These are phyloP conservation scores for Forsythia viridissima DNA, from an alignment of 257 asterid genomes.

Conservation along the genomic window DNA sequence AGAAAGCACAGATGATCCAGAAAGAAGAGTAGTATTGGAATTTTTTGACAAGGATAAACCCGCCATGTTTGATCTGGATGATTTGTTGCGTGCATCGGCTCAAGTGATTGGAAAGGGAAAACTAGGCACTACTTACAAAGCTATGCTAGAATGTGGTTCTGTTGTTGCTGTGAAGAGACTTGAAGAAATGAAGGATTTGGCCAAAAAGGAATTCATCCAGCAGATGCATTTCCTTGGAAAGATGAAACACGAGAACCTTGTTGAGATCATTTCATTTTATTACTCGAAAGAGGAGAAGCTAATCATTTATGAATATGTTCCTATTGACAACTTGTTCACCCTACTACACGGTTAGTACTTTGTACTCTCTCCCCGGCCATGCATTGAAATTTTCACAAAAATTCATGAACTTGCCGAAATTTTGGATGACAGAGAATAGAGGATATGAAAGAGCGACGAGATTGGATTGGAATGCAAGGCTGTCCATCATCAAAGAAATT, in stretches of 20 bases:
- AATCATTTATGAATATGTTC: conserved; percentile 50
- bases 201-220: conserved; percentile 58
- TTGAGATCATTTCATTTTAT: conserved; percentile 53
- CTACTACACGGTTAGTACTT: conserved; percentile 59
- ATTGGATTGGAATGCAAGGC: conserved; percentile 58
- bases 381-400: neutral
- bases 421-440: conserved; percentile 45
- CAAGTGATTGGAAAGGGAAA: conserved; percentile 62
- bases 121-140: conserved; percentile 64
- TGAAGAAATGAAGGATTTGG: conserved; percentile 32
- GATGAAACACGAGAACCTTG: conserved; percentile 53
- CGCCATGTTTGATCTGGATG: conserved; percentile 58
- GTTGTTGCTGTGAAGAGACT: conserved; percentile 72
- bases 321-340: conserved; percentile 49
- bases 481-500: conserved; percentile 53
- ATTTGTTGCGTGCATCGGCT: conserved; percentile 65
- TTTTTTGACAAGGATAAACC: conserved; percentile 34
- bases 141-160: conserved; percentile 57
- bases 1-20: conserved; percentile 46
- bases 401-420: neutral
- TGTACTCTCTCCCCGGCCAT: neutral
- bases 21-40: conserved; percentile 40
- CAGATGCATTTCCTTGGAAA: conserved; percentile 60
- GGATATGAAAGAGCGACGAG: conserved; percentile 40
- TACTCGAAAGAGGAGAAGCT: conserved; percentile 69